A percentile compares a stretch with the other conserved stretches of the same genome.
Conservation (phyloP, 1,139 yeast species). For the Ashbya aceris region DNA sequence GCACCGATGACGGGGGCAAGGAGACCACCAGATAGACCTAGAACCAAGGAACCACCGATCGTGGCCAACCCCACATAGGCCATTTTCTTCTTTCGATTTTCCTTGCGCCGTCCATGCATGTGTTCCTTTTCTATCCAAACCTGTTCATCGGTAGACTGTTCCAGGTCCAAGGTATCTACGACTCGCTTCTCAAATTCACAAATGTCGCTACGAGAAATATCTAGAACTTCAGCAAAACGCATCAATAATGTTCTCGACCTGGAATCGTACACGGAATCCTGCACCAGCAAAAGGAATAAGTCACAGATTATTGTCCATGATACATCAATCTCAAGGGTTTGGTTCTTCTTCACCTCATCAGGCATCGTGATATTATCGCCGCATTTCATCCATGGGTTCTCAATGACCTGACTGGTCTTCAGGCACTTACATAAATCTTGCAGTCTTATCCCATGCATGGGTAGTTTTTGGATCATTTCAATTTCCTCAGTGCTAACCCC, state of each 20-base stretch:
- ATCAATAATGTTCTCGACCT: slow-evolving; percentile 72
- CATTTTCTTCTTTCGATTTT: slow-evolving; percentile 55
- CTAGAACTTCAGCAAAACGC: slow-evolving; percentile 53
- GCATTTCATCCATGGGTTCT: slow-evolving; percentile 31
- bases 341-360: slow-evolving; percentile 17
- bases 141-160: slow-evolving; percentile 62
- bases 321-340: slow-evolving; percentile 56
- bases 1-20: slow-evolving; percentile 98
- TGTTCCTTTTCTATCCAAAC: slow-evolving; percentile 67
- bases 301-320: slow-evolving; percentile 94
- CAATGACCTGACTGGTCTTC: slow-evolving; percentile 35
- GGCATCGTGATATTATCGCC: slow-evolving; percentile 9
- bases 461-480: slow-evolving; percentile 77
- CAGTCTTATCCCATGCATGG: slow-evolving; percentile 74
- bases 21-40: slow-evolving; percentile 91
- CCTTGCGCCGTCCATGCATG: slow-evolving; percentile 59
- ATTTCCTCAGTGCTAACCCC: slow-evolving; percentile 65
- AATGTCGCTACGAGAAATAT: slow-evolving; percentile 54
- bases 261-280: slow-evolving; percentile 84
- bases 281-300: slow-evolving; percentile 63
- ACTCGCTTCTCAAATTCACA: slow-evolving; percentile 85
- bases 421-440: slow-evolving; percentile 59
- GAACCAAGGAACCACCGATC: slow-evolving; percentile 90
- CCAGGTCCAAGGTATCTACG: slow-evolving; percentile 83
- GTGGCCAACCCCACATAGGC: slow-evolving; percentile 93